phyloP scores from a whole-genome alignment of 176 grass and related monocot species.

The Ensete glaucum region DNA sequence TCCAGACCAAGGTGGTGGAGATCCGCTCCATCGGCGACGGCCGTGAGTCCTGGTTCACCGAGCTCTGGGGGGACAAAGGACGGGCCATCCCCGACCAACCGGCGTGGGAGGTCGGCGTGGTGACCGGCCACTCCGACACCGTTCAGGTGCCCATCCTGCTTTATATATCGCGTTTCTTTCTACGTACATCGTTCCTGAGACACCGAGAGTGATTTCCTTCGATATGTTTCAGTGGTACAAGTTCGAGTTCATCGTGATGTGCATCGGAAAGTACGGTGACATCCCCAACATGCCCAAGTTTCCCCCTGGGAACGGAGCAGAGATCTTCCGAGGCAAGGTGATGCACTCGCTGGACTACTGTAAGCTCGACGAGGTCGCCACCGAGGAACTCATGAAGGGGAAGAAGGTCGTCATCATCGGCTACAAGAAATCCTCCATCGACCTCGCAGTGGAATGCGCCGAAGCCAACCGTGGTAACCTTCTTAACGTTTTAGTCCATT shows the following conservation, averaged over 20 bases:
- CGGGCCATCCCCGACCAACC: slow-evolving; percentile 38
- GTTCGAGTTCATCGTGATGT: slow-evolving; percentile 98
- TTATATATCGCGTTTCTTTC: too few relatives aligned
- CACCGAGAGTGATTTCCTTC: too few relatives aligned
- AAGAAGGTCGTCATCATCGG: slow-evolving; percentile 88
- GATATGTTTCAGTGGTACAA: slow-evolving; percentile 32
- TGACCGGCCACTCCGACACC: slow-evolving; percentile 22
- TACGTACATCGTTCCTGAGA: too few relatives aligned
- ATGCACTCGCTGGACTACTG: slow-evolving; percentile 93
- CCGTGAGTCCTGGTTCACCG: slow-evolving; percentile 19
- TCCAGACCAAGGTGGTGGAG: slow-evolving; percentile 66
- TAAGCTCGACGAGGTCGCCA: slow-evolving; percentile 65
- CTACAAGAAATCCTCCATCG: slow-evolving; percentile 97
- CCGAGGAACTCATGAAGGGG: slow-evolving; percentile 59
- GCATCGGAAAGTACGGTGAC: slow-evolving; percentile 93
- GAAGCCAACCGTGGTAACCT: slow-evolving; percentile 74
- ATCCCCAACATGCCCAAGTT: slow-evolving; percentile 64
- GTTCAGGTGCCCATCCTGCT: slow-evolving; percentile 32
- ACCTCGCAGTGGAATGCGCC: slow-evolving; percentile 75
- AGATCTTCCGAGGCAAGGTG: slow-evolving; percentile 66
- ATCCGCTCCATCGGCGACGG: slow-evolving; percentile 53
- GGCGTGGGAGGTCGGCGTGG: slow-evolving; percentile 79
- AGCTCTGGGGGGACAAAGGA: slow-evolving; percentile 57
- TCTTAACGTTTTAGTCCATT: too few relatives aligned
- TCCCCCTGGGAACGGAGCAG: slow-evolving; percentile 46